Base-by-base conservation (phyloP, 257 asterid genomes). In the Salvia rosmarinus region DNA sequence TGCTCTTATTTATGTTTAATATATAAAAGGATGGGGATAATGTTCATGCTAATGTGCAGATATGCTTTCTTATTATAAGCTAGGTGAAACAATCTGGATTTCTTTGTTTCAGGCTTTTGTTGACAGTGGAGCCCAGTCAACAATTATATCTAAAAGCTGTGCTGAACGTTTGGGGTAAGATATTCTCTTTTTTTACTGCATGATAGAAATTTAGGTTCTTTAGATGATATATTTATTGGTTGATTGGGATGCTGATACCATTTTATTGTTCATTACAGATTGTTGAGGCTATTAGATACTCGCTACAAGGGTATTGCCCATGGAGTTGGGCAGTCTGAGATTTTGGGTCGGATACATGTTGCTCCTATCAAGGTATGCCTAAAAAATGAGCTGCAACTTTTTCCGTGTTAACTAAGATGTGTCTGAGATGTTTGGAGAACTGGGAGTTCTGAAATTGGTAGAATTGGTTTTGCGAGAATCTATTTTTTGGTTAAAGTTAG, bases 121-220 rank as follows among this genome's bases (percentile, higher is more conserved):
- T 74, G 99, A 95, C 69, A 95, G 99, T 76, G 99, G 99, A 75
- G 99, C 99, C 76, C 99, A 91, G 83, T 95, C 99, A 51, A 95
- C 99, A 60, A 91, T 91, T 64, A 95, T 95, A 82, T 95, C 99
- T 71, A 95, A 87, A 88, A 88, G 83, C 83, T 95, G 99, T 80
- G 99, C 99, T 14, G 99, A 95, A 76, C 96, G 98, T 44, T 82
- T 78, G 30, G 99, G 99, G 99, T 95, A 81, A 61, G 87, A 72
- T 40, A 37, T 69, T 50, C 67, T 57, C 25, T 59, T 76, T 23
- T 47, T 77, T 30, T 42, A 58, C 58, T 52, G 64, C 52, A 10
- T 40, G 21, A 37, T 42, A 34, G 57, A 61, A 19, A 64, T 28
- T 35, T 23, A n/a, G 35, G 60, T 44, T 63, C 40, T 59, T 56